Base-by-base conservation (phyloP, 352 stramenopile genomes). In the Globisporangium perplexum region DNA sequence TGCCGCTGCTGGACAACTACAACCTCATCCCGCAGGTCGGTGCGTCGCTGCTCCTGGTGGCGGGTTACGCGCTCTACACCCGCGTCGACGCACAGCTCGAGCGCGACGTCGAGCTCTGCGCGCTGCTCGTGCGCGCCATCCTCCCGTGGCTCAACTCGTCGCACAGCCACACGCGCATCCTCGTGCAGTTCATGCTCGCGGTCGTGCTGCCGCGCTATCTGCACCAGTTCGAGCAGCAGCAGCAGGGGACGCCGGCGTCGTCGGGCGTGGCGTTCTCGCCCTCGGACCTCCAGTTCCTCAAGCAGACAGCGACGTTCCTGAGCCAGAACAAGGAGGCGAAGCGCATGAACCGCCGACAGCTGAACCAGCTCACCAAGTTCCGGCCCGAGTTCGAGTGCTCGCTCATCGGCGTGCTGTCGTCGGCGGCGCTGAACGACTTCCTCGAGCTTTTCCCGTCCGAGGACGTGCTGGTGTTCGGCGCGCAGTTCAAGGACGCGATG, bases 241-340 rank as follows among this genome's bases (percentile, higher is more conserved):
- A 26, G 5, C 26, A 53, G 23, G 12, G 22, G 45, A 22, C 43
- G 17, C 4, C 41, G 11, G 41, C 4, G 17, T 50, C 45, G 7
- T 22, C 23, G 3, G 1, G 11, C 3, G 20, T n/a, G 12, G 20
- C 30, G 30, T 36, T 28, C 26, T 43, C 47, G 20, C n/a, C 11
- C 10, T 7, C 12, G 1, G 70, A 77, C 35, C 45, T 80, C 24
- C 50, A 56, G 6, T 89, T 90, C 23, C 63, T 91, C 18, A 47
- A 76, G 43, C 62, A 70, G 0, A 83, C 81, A 8, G 65, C 71
- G 26, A 60, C 66, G 15, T 93, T 81, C 55, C 33, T 93, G 50
- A 93, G 77, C 53, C 71, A 80, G 42, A 93, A 91, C 65, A 91
- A 91, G 59, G 83, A 93, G 47, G 76, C 69, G 60, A 93, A 91